Base-by-base conservation (phyloP, 257 asterid species). In the Ajuga chamaepitys region DNA sequence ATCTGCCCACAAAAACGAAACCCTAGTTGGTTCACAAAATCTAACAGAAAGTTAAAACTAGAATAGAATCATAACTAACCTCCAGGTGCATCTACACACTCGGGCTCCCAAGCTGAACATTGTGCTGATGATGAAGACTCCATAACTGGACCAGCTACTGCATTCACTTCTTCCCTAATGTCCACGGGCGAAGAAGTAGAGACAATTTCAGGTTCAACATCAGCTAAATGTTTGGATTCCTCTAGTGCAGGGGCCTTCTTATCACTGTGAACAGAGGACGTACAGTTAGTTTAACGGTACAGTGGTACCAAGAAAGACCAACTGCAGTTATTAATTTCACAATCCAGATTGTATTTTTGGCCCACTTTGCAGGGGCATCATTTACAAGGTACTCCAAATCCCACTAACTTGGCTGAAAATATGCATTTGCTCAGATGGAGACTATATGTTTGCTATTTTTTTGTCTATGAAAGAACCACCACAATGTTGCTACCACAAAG, bases 11-110 rank as follows among this genome's bases (percentile, higher is more conserved):
- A 46, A 48, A 38, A 22, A 50, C 32, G 1, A 55, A 70, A 13
- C 14, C 47, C 18, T 44, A 58, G 63, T 55, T 65, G 57, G 26
- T 62, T 48, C 52, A 55, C 38, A 58, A 63, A 67, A 62, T 46
- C 28, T 35, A 14, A 56, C 41, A 55, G 41, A 66, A 67, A 66
- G 30, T 14, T 24, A 20, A 50, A 9, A 56, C 54, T 65, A 35
- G 16, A 30, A 52, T 59, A 50, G n/a, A 53, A 42, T 30, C 64
- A 62, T 46, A 51, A 72, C 97, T 68, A 68, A 94, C 99, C 96
- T 66, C 78, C 81, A 58, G 99, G 97, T 70, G 95, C 95, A 77
- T 85, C 96, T 70, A 72, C 71, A 58, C 84, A 81, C 78, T 75
- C 92, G 16, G 75, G 77, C 83, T 71, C 82, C 89, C 90, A 79